Base-by-base conservation (phyloP, 805 yeast species). In the Millerozyma acaciae region DNA sequence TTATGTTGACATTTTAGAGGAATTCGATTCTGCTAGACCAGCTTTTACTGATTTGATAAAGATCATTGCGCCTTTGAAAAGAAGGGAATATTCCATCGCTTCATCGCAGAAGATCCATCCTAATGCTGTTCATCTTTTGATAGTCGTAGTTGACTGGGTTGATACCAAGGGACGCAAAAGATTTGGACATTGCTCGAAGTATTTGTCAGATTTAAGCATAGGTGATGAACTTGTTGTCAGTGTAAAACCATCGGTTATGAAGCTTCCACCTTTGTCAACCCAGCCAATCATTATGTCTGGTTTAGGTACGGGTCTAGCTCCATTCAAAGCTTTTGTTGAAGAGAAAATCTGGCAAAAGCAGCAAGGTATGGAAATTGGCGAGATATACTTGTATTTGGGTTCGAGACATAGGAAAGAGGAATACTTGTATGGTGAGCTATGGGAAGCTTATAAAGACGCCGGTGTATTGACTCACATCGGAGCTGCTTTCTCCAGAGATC, bases 401-500 rank as follows among this genome's bases (percentile, higher is more conserved):
- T 85, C 97, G 28, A 84, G 97, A 68, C 97, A 90, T 65, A 84
- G 81, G 68, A 81, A 84, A 60, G 95, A 90, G 64, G 97, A 90
- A 65, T 90, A 90, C 53, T 73, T 90, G 53, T 88, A 90, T 53
- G 97, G 97, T 56, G 97, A 90, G 65, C 70, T 88, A 46, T 90
- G 96, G 95, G 97, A 90, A 68, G 96, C 96, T 21, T 88, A 85
- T 63, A 78, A 82, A 64, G 88, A 80, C 51, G 95, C 96, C 4
- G 96, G 96, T 35, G 63, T 90, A 35, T 73, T 90, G 56, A 90
- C 97, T 10, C 94, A 87, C 52, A 80, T 90, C 42, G 97, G 97
- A 50, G 97, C 97, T 21, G 97, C 97, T 3, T 90, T 90, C 72
- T 87, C 96, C 13, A 85, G 97, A 75, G 97, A 90, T 63, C 97